phyloP scores from a whole-genome alignment of 176 grass and related monocot genomes.

The Alloteropsis semialata region DNA sequence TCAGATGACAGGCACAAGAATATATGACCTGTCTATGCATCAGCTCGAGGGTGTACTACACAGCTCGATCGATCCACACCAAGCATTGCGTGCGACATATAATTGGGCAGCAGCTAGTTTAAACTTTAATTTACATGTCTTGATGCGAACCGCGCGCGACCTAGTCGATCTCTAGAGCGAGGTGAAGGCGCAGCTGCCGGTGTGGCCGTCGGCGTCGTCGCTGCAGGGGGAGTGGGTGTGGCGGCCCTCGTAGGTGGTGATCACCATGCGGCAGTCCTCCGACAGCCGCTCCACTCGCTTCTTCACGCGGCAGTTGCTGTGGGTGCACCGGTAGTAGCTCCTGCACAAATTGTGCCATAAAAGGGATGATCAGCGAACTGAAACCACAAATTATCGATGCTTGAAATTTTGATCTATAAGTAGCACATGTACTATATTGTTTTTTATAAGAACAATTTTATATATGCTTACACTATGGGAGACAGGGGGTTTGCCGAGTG shows the following conservation, averaged over 20 bases:
- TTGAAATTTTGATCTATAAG: background rate
- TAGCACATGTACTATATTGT: background rate
- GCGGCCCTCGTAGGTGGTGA: conserved; percentile 93
- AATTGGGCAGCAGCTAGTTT: background rate
- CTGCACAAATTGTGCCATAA: conserved; percentile 43
- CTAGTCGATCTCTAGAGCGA: conserved; percentile 51
- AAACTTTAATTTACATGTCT: background rate
- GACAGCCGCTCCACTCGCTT: conserved; percentile 92
- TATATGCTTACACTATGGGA: no score
- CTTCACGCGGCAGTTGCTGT: conserved; percentile 97
- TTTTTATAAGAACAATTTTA: background rate
- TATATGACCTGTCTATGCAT: background rate
- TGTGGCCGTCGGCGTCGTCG: conserved; percentile 69
- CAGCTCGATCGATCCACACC: background rate
- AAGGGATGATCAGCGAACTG: background rate
- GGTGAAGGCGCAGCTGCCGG: conserved; percentile 56
- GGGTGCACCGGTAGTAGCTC: conserved; percentile 96
- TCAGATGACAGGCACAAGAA: background rate
- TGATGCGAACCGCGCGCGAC: background rate
- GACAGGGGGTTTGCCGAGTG: no score
- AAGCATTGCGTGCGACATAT: background rate
- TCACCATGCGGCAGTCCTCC: conserved; percentile 94
- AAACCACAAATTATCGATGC: background rate
- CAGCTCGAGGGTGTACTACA: no score
- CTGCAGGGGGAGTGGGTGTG: conserved; percentile 80